Percentiles rank a stretch among this genome's conserved stretches.
These are phyloP conservation scores for Saksenaea oblongispora DNA, from an alignment of 371 early-diverging fungal species.

Conservation along the genomic window DNA sequence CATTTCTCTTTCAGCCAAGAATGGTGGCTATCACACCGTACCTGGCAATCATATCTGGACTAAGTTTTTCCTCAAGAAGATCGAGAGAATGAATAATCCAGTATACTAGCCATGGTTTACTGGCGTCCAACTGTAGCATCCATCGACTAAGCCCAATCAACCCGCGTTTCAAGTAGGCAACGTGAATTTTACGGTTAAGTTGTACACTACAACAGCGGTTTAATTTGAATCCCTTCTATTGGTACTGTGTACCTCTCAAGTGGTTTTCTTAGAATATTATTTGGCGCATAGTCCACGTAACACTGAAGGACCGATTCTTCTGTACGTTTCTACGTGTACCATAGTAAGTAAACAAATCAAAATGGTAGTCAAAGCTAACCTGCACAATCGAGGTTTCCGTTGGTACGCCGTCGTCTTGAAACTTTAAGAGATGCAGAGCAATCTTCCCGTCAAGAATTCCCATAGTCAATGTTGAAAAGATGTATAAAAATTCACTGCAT, in stretches of 20 bases:
- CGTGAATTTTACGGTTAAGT: constrained; percentile 55
- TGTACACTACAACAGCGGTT: constrained; percentile 38
- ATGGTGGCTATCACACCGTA: constrained; percentile 11
- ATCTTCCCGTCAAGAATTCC: constrained; percentile 33
- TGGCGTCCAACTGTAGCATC: constrained; percentile 81
- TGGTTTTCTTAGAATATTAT: constrained; percentile 21
- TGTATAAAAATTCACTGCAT: constrained; percentile 4
- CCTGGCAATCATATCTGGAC: constrained; percentile 46
- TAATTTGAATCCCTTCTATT: neutral
- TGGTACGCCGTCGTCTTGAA: constrained; percentile 49
- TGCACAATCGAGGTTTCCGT: constrained; percentile 57
- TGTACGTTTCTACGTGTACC: constrained; percentile 24
- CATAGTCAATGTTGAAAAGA: constrained; percentile 13
- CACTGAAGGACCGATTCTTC: constrained; percentile 36
- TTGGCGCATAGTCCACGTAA: constrained; percentile 37
- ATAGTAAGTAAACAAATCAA: neutral
- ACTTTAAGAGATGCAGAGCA: constrained; percentile 25
- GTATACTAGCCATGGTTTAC: constrained; percentile 89
- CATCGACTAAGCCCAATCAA: constrained; percentile 56
- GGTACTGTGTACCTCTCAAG: constrained; percentile 20
- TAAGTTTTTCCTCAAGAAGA: constrained; percentile 62
- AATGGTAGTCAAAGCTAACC: constrained; percentile 26
- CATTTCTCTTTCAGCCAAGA: neutral
- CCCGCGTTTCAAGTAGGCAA: constrained; percentile 54
- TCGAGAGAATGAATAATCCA: constrained; percentile 89